Conservation (phyloP, 169 alveolate genomes). For the Cryptosporidium sp. region DNA sequence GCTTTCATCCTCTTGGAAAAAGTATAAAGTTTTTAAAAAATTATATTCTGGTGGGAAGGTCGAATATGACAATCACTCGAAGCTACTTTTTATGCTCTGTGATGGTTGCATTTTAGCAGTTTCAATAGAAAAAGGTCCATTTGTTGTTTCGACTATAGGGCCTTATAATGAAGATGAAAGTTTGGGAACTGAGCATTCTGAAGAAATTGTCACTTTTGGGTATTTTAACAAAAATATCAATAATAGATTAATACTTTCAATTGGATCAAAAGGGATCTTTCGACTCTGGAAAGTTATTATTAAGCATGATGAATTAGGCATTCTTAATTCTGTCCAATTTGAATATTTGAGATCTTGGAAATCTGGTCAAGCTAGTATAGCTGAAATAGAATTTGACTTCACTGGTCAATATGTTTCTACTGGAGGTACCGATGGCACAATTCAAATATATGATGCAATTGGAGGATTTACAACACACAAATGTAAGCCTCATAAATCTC, state of each 20-base stretch:
- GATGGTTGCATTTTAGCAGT: constrained; percentile 60
- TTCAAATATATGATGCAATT: constrained; percentile 56
- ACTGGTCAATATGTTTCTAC: constrained; percentile 69
- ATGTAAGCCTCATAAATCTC: constrained; percentile 35
- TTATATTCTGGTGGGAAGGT: constrained; percentile 65
- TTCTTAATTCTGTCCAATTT: constrained; percentile 5
- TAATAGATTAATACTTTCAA: constrained; percentile 14
- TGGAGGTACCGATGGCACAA: constrained; percentile 70
- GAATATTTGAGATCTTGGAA: constrained; percentile 57
- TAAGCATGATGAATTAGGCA: constrained; percentile 1
- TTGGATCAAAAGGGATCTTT: constrained; percentile 60
- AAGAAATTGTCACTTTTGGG: constrained; percentile 39
- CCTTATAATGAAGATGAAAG: constrained; percentile 43
- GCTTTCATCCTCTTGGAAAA: constrained; percentile 60
- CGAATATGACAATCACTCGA: constrained; percentile 16
- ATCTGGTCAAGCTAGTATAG: constrained; percentile 31
- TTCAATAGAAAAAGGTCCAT: constrained; percentile 56
- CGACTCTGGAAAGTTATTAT: constrained; percentile 47
- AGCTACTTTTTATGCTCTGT: constrained; percentile 23
- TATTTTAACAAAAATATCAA: neutral
- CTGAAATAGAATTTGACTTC: constrained; percentile 43
- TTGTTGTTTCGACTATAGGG: constrained; percentile 32
- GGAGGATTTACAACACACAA: constrained; percentile 69
- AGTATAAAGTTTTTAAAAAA: constrained; percentile 43
- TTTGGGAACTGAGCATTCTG: constrained; percentile 55